A percentile compares a stretch with the other conserved stretches of the same genome.
These are phyloP conservation scores for Mucor mucedo DNA, from an alignment of 371 early-diverging fungal species.

Conservation along the genomic window DNA sequence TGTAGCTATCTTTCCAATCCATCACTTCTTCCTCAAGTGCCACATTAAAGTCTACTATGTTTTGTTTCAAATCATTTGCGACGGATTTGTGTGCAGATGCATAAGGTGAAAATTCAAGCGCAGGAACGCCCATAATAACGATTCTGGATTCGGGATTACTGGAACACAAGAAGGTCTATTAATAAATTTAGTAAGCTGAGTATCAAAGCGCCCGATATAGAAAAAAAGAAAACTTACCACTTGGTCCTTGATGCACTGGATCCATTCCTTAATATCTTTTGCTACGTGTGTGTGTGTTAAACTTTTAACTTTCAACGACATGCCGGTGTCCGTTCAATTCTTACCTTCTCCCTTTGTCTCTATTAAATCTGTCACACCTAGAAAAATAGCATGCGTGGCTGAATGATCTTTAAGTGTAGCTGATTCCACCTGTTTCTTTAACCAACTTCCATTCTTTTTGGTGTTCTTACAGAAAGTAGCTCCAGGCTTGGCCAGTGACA, in stretches of 20 bases:
- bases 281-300: not conserved
- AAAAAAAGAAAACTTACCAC: conserved; percentile 24
- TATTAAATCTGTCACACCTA: conserved; percentile 42
- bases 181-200: not conserved
- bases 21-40: conserved; percentile 41
- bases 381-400: conserved; percentile 34
- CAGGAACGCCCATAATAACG: conserved; percentile 44
- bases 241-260: conserved; percentile 36
- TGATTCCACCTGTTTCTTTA: conserved; percentile 19
- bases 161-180: conserved; percentile 27
- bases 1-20: conserved; percentile 25
- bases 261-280: conserved; percentile 20
- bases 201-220: not conserved
- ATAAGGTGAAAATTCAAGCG: conserved; percentile 48
- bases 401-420: not conserved
- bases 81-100: conserved; percentile 13
- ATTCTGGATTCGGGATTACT: conserved; percentile 28
- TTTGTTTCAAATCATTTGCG: conserved; percentile 29
- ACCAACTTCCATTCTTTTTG: conserved; percentile 16
- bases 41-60: conserved; percentile 39
- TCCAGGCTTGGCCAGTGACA: conserved; percentile 37
- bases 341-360: conserved; percentile 25
- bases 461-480: conserved; percentile 31
- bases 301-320: not conserved
- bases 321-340: not conserved